phyloP scores from a whole-genome alignment of 1,284 basidiomycete genomes.

The Rhodotorula sp. region DNA sequence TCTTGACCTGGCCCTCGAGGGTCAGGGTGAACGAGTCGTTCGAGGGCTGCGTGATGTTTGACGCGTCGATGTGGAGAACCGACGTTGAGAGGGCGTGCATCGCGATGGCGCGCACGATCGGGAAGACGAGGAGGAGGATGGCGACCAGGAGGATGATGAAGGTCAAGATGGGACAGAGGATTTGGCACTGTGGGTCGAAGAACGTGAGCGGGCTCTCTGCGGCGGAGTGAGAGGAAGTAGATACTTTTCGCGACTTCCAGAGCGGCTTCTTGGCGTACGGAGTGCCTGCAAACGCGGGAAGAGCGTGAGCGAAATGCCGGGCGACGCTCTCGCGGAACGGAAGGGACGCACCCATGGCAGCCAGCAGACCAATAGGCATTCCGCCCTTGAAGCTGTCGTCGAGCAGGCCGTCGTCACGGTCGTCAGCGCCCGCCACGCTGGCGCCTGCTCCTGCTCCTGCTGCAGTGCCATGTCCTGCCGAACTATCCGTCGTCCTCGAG shows the following conservation, averaged over 20 bases:
- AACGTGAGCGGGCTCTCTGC: not conserved
- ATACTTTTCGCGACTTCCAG: conserved; percentile 25
- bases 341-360: conserved; percentile 22
- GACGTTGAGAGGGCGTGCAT: conserved; percentile 50
- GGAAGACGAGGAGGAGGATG: conserved; percentile 47
- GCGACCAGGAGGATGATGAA: conserved; percentile 18
- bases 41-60: conserved; percentile 49
- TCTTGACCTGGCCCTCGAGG: conserved; percentile 48
- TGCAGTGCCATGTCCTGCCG: not conserved
- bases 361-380: conserved; percentile 32
- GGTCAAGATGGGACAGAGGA: conserved; percentile 31
- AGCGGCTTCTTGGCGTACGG: conserved; percentile 35
- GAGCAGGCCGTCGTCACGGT: conserved; percentile 10
- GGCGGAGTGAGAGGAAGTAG: too few relatives aligned
- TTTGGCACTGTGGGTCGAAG: not conserved
- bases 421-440: not conserved
- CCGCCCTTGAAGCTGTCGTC: conserved; percentile 24
- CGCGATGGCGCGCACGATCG: conserved; percentile 50
- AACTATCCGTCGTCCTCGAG: not conserved
- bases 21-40: conserved; percentile 50
- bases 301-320: too few relatives aligned
- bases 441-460: not conserved
- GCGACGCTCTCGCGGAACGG: not conserved
- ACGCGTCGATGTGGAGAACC: conserved; percentile 47
- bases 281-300: conserved; percentile 19